Conservation (phyloP, 345 rosid genomes). For the Corchorus capsularis region DNA sequence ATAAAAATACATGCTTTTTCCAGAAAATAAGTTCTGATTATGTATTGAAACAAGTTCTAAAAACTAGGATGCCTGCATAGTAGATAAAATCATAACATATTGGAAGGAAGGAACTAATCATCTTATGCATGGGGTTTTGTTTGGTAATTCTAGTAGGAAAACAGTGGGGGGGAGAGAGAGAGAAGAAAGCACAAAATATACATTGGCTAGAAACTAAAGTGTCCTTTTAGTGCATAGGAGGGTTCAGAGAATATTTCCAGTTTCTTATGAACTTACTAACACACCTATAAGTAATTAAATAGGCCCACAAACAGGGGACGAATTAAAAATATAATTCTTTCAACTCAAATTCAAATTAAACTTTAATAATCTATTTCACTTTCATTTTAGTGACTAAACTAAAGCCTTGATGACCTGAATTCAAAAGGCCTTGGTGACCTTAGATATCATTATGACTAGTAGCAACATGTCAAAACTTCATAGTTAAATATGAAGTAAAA, state of each 20-base stretch:
- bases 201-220: not conserved
- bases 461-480: constrained; percentile 1
- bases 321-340: not conserved
- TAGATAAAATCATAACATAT: not conserved
- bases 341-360: not conserved
- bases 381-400: not conserved
- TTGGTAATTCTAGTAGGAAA: not conserved
- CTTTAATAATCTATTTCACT: not conserved
- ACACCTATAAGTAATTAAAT: not conserved
- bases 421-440: not conserved
- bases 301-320: not conserved
- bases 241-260: not conserved
- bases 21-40: not conserved
- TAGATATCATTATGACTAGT: not conserved
- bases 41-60: not conserved
- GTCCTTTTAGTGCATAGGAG: not conserved
- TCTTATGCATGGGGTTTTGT: not conserved
- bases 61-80: not conserved
- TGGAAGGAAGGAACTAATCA: not conserved
- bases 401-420: not conserved
- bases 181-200: not conserved
- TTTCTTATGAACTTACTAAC: not conserved
- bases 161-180: not conserved
- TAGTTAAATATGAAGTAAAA: not conserved
- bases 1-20: constrained; percentile 10